A percentile compares a stretch with the other conserved stretches of the same genome.
Conservation (phyloP, 2,329 filamentous ascomycete species). For the Falciphora oryzae region DNA sequence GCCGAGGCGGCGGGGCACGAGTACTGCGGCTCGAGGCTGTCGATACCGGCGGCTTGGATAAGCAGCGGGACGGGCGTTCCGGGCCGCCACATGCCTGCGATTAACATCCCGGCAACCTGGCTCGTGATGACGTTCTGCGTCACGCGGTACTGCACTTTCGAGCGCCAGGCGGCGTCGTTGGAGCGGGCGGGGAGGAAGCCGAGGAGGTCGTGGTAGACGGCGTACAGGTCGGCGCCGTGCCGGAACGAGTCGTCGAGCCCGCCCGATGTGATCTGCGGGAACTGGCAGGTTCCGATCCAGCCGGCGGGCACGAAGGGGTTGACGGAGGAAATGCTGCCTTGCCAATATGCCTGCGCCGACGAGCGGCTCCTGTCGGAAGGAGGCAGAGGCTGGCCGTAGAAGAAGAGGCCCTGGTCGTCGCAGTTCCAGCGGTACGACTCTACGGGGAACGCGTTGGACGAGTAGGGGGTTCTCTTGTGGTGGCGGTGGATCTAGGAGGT, state of each 20-base stretch:
- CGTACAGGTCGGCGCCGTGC: conserved; percentile 71
- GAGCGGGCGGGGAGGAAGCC: conserved; percentile 55
- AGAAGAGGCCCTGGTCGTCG: conserved; percentile 62
- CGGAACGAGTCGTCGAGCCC: conserved; percentile 70
- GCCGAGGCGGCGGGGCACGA: conserved; percentile 47
- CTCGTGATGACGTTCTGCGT: conserved; percentile 80
- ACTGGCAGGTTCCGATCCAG: conserved; percentile 70
- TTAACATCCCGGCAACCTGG: conserved; percentile 71
- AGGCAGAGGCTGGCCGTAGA: conserved; percentile 55
- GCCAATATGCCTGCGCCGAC: conserved; percentile 51
- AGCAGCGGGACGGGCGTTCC: conserved; percentile 31
- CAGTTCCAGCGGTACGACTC: conserved; percentile 72
- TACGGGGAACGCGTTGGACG: conserved; percentile 67
- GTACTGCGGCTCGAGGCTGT: conserved; percentile 72
- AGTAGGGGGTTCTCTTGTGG: conserved; percentile 79
- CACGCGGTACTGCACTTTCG: conserved; percentile 58
- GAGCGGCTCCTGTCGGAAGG: conserved; percentile 10
- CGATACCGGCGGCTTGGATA: conserved; percentile 51
- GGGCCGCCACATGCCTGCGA: conserved; percentile 60
- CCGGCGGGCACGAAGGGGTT: conserved; percentile 64
- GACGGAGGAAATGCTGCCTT: conserved; percentile 50
- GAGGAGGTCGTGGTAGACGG: conserved; percentile 67
- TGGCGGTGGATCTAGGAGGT: conserved; percentile 63
- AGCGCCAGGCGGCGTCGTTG: conserved; percentile 29
- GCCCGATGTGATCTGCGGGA: conserved; percentile 69